These are phyloP conservation scores for Penicillium sp. DNA, from an alignment of 2,329 filamentous ascomycete species.

Conservation along the genomic window DNA sequence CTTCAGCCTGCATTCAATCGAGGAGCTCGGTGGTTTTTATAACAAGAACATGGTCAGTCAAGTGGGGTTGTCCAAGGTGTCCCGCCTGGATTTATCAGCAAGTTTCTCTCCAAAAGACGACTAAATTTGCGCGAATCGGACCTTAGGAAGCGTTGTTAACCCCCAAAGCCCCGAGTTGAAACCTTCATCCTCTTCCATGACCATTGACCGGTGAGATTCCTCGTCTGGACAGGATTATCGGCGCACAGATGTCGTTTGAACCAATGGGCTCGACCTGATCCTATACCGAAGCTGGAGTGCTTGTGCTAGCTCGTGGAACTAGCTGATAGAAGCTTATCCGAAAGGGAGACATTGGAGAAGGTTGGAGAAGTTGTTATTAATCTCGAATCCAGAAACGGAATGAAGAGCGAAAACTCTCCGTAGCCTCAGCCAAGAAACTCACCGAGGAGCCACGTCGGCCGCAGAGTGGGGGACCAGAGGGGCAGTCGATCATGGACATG, in stretches of 20 bases:
- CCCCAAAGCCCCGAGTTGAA: neutral
- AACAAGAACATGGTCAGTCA: neutral
- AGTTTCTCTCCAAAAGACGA: neutral
- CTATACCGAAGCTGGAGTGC: neutral
- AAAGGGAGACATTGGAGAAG: neutral
- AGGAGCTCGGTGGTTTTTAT: neutral
- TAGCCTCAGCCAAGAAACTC: neutral
- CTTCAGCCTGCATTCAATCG: neutral
- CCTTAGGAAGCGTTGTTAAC: neutral
- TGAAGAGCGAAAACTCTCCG: neutral
- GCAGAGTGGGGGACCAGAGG: slow-evolving; percentile 7
- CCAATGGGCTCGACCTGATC: neutral
- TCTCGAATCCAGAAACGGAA: neutral
- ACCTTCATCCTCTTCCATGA: neutral
- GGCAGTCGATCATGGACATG: slow-evolving; percentile 7
- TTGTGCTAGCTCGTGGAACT: neutral
- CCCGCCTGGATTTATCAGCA: slow-evolving; percentile 13
- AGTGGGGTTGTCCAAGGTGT: slow-evolving; percentile 2
- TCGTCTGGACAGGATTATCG: neutral
- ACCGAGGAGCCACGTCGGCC: slow-evolving; percentile 12
- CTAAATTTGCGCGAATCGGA: neutral
- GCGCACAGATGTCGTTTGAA: neutral
- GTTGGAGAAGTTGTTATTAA: too few relatives aligned
- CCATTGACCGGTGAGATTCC: neutral
- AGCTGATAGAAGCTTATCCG: neutral